Percentiles rank a stretch among this genome's conserved stretches.
phyloP scores from a whole-genome alignment of 1,284 basidiomycete genomes.

The Tylopilus sp. region DNA sequence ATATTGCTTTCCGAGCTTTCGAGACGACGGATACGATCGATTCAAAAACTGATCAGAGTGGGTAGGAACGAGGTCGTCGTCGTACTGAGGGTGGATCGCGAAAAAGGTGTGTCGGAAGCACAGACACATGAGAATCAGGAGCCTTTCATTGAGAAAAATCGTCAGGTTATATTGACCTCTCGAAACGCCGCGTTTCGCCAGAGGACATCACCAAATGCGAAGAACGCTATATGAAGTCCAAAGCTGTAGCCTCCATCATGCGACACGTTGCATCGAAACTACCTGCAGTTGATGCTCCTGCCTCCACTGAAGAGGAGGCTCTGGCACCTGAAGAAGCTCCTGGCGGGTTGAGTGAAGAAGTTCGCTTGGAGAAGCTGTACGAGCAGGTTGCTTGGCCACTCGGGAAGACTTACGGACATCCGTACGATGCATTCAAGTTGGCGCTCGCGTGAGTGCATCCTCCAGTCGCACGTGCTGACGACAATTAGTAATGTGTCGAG shows the following conservation, averaged over 20 bases:
- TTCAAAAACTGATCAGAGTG: conserved; percentile 97
- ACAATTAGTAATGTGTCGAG: background rate
- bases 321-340: conserved; percentile 32
- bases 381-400: conserved; percentile 93
- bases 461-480: background rate
- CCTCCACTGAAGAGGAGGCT: conserved; percentile 16
- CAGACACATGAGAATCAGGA: background rate
- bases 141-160: background rate
- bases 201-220: conserved; percentile 99
- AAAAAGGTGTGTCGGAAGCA: conserved; percentile 70
- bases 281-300: conserved; percentile 42
- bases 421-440: conserved; percentile 98
- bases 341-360: conserved; percentile 59
- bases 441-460: conserved; percentile 71
- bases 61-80: conserved; percentile 99
- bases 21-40: conserved; percentile 92
- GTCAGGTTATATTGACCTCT: conserved; percentile 97
- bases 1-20: conserved; percentile 97
- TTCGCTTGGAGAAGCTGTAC: conserved; percentile 78
- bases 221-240: conserved; percentile 97
- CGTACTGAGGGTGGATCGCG: conserved; percentile 96
- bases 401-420: conserved; percentile 88
- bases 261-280: conserved; percentile 90
- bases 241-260: conserved; percentile 90
- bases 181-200: conserved; percentile 97